A percentile compares a stretch with the other conserved stretches of the same genome.
These are phyloP conservation scores for Arachnomyces sp. DNA, from an alignment of 2,329 filamentous ascomycete species.

Conservation along the genomic window DNA sequence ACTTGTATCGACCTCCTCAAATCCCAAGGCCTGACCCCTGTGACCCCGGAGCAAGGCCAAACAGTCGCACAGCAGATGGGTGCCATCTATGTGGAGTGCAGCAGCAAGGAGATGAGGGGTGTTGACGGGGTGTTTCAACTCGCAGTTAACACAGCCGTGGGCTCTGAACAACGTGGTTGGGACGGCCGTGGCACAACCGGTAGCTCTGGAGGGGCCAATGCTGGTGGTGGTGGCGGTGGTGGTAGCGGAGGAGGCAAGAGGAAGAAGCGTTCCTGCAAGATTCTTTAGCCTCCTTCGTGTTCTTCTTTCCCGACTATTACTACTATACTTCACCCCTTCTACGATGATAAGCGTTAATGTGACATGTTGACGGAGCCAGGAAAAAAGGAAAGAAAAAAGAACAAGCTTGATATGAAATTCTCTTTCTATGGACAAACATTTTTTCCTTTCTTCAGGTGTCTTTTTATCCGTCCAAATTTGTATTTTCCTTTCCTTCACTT, in stretches of 20 bases:
- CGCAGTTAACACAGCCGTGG: slow-evolving; percentile 83
- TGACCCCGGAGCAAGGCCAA: slow-evolving; percentile 83
- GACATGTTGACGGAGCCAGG: not conserved
- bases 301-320: not conserved
- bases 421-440: slow-evolving; percentile 1
- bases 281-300: slow-evolving; percentile 53
- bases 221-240: slow-evolving; percentile 22
- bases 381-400: not conserved
- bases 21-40: slow-evolving; percentile 91
- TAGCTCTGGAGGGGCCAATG: slow-evolving; percentile 29
- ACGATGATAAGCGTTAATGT: not conserved
- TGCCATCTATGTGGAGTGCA: slow-evolving; percentile 95
- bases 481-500: not conserved
- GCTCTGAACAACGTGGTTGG: slow-evolving; percentile 60
- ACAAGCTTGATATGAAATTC: slow-evolving; percentile 6
- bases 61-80: slow-evolving; percentile 88
- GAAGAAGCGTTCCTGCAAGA: slow-evolving; percentile 77
- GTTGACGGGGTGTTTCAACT: slow-evolving; percentile 94
- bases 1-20: slow-evolving; percentile 98
- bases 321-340: slow-evolving; percentile 1
- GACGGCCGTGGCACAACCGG: slow-evolving; percentile 34
- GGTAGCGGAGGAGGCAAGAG: slow-evolving; percentile 48
- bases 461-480: slow-evolving; percentile 4
- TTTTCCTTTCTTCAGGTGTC: slow-evolving; percentile 1
- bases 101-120: slow-evolving; percentile 91